Evolutionary conservation across 2,329 filamentous ascomycete species (phyloP), one percentile per base, ranked within the genome.

Genomic region (Mycosphaerella arachidis): DNA sequence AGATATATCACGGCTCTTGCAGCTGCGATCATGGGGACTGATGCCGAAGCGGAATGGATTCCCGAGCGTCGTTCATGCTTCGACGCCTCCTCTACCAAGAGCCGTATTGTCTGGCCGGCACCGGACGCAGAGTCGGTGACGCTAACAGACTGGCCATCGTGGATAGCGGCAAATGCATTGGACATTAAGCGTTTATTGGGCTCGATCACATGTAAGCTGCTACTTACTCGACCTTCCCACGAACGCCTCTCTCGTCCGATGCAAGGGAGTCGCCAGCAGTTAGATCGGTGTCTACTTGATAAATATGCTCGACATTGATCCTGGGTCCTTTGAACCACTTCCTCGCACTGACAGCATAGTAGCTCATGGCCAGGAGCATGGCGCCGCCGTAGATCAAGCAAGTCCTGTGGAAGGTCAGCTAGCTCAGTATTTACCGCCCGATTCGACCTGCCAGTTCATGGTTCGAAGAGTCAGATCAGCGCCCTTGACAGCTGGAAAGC

Each of bases 281-380:
- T n/a, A 18, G 2, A 9, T 8, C 46, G 5, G 46, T 27, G 16
- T 10, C 18, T 8, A 24, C 27, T 20, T 48, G 46, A 12, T 27
- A 6, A 12, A 30, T 7, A n/a, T 66, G 64, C 52, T 64, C 63
- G 24, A 73, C 67, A 56, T 73, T 74, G 61, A 73, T 68, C 54
- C 65, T 69, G 0, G 72, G 72, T 43, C 72, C 72, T 55, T 69
- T 71, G 69, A 73, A 73, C 71, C 70, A 73, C 53, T 71, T 71
- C n/a, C 70, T 57, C 16, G 65, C 71, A 53, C 63, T 63, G 30
- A 72, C 62, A 8, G 63, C 69, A 46, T 72, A 72, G 57, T 68
- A 70, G 9, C 63, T 48, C 62, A 72, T 63, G 9, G 68, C 70
- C 16, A 71, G 56, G 10, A 65, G 50, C 71, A 74, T 73, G 3